Evolutionary conservation across 805 yeast genomes (phyloP).

Genomic region (Schizosaccharomyces japonicus): DNA sequence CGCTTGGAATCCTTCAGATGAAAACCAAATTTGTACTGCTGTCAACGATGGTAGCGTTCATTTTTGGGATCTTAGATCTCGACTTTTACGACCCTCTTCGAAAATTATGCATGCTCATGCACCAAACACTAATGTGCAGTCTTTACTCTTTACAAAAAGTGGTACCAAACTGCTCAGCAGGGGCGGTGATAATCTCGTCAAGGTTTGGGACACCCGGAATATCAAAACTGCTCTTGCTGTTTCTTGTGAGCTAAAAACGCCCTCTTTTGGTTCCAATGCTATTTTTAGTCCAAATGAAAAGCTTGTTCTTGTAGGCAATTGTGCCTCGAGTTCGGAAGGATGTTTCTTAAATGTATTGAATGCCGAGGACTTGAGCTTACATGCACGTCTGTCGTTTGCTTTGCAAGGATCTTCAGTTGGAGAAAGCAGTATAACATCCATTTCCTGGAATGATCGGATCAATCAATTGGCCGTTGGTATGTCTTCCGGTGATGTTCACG

Average conservation of each 20-base stretch:
- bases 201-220: constrained; percentile 15
- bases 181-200: constrained; percentile 11
- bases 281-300: constrained; percentile 13
- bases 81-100: constrained; percentile 13
- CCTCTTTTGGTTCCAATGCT: constrained; percentile 10
- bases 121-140: constrained; percentile 9
- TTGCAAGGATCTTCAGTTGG: constrained; percentile 8
- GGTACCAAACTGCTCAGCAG: constrained; percentile 11
- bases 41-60: constrained; percentile 12
- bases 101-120: constrained; percentile 11
- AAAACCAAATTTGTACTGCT: constrained; percentile 10
- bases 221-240: constrained; percentile 11
- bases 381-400: constrained; percentile 13
- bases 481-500: constrained; percentile 12
- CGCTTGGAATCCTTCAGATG: constrained; percentile 11
- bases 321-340: constrained; percentile 6
- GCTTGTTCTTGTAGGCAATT: constrained; percentile 13
- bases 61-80: constrained; percentile 14
- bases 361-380: constrained; percentile 13
- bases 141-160: constrained; percentile 8
- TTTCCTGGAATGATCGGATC: constrained; percentile 14
- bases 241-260: constrained; percentile 8
- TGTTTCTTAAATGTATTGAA: constrained; percentile 4
- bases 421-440: neutral
- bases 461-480: constrained; percentile 16